phyloP scores from a whole-genome alignment of 2,329 filamentous ascomycete genomes.

The Microsporum canis region DNA sequence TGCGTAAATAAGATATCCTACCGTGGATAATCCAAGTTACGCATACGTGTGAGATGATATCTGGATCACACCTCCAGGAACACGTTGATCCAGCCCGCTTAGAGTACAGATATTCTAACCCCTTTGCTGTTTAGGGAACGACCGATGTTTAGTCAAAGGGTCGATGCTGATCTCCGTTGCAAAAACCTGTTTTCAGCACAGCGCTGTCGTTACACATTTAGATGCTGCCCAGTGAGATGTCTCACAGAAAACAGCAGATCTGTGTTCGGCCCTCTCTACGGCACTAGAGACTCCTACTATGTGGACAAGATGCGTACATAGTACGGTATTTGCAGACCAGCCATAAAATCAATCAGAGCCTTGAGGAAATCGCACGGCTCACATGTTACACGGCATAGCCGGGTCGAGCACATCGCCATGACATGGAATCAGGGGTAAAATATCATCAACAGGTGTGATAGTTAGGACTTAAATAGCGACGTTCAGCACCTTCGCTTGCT shows the following conservation, averaged over 20 bases:
- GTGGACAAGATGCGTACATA: background rate
- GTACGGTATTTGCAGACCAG: background rate
- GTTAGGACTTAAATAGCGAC: background rate
- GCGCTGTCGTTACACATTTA: background rate
- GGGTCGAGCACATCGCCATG: background rate
- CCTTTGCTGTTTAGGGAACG: background rate
- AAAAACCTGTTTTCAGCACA: background rate
- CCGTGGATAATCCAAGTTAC: background rate
- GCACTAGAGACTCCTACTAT: background rate
- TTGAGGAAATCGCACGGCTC: background rate
- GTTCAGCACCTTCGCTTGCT: background rate
- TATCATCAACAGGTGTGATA: background rate
- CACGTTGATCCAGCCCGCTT: background rate
- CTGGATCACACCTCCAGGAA: background rate
- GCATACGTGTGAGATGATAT: background rate
- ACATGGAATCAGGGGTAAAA: background rate
- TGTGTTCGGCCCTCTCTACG: background rate
- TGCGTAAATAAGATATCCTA: background rate
- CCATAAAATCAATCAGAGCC: background rate
- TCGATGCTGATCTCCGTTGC: background rate
- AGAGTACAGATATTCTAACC: background rate
- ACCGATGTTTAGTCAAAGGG: too few relatives aligned
- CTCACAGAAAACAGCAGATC: constrained; percentile 1
- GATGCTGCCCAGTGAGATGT: background rate
- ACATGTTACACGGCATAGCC: background rate